Conservation (phyloP, 768 basidiomycete genomes). For the Hortiboletus flavorubellus region DNA sequence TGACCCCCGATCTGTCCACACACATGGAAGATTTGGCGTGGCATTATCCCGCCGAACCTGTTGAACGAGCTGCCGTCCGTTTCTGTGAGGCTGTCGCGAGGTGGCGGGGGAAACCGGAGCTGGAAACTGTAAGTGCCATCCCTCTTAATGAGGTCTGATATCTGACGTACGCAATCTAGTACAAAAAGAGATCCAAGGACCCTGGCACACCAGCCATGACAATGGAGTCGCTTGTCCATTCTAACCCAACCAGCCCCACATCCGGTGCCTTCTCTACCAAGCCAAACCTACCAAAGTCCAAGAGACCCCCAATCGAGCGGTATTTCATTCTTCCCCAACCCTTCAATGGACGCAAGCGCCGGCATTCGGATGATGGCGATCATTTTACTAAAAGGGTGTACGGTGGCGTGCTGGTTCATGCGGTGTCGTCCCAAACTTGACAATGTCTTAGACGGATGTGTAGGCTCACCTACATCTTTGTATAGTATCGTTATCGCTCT, state of each 20-base stretch:
- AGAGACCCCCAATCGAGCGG: conserved; percentile 35
- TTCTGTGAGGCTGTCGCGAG: conserved; percentile 80
- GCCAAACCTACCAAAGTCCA: conserved; percentile 18
- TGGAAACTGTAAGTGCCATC: conserved; percentile 56
- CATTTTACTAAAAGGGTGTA: conserved; percentile 23
- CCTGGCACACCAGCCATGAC: conserved; percentile 42
- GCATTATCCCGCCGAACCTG: conserved; percentile 78
- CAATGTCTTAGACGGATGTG: background rate
- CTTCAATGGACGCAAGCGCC: conserved; percentile 24
- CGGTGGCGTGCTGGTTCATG: conserved; percentile 8
- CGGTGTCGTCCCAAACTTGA: conserved; percentile 17
- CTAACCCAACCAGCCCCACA: conserved; percentile 61
- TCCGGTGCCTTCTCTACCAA: conserved; percentile 28
- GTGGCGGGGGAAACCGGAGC: conserved; percentile 83
- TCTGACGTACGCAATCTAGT: conserved; percentile 40
- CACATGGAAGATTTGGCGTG: conserved; percentile 72
- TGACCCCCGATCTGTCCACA: conserved; percentile 70
- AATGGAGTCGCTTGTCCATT: conserved; percentile 66
- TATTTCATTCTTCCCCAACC: conserved; percentile 33
- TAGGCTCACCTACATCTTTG: conserved; percentile 13
- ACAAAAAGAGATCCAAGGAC: conserved; percentile 49
- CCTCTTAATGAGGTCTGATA: conserved; percentile 4
- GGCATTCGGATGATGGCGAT: conserved; percentile 28
- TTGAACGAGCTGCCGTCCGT: conserved; percentile 72
- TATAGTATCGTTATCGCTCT: conserved; percentile 30